Evolutionary conservation across 2,329 filamentous ascomycete species (phyloP).

Genomic region (Raffaelea ambrosiae): DNA sequence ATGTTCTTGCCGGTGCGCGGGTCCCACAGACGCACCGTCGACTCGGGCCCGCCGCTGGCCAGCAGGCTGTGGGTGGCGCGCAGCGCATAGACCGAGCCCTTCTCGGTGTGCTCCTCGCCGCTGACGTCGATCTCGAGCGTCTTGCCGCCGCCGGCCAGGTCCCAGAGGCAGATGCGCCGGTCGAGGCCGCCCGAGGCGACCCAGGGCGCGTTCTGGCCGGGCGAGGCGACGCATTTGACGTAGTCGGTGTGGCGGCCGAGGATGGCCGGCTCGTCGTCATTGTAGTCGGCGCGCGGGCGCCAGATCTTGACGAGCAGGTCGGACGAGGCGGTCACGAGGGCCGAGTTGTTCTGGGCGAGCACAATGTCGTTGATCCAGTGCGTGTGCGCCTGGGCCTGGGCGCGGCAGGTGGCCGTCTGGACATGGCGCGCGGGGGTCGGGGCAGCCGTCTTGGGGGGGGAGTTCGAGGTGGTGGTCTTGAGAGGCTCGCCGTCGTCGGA

Average conservation of each 20-base stretch:
- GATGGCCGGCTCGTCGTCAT: constrained; percentile 60
- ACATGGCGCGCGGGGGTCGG: constrained; percentile 20
- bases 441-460: constrained; percentile 13
- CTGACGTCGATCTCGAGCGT: constrained; percentile 77
- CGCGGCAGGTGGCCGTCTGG: constrained; percentile 46
- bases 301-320: constrained; percentile 89
- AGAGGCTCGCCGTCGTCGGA: not conserved
- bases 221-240: constrained; percentile 85
- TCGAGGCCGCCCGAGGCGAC: constrained; percentile 91
- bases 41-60: constrained; percentile 89
- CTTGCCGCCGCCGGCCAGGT: constrained; percentile 79
- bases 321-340: constrained; percentile 84
- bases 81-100: constrained; percentile 91
- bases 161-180: constrained; percentile 87
- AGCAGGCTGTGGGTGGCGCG: constrained; percentile 72
- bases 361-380: constrained; percentile 95
- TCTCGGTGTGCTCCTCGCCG: constrained; percentile 76
- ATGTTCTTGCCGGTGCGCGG: constrained; percentile 74
- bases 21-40: constrained; percentile 88
- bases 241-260: constrained; percentile 95
- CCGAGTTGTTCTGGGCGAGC: constrained; percentile 67
- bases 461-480: constrained; percentile 10
- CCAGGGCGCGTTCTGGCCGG: constrained; percentile 59
- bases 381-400: constrained; percentile 67
- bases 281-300: constrained; percentile 63